phyloP scores from a whole-genome alignment of 768 basidiomycete species.

The Boletus sp. region DNA sequence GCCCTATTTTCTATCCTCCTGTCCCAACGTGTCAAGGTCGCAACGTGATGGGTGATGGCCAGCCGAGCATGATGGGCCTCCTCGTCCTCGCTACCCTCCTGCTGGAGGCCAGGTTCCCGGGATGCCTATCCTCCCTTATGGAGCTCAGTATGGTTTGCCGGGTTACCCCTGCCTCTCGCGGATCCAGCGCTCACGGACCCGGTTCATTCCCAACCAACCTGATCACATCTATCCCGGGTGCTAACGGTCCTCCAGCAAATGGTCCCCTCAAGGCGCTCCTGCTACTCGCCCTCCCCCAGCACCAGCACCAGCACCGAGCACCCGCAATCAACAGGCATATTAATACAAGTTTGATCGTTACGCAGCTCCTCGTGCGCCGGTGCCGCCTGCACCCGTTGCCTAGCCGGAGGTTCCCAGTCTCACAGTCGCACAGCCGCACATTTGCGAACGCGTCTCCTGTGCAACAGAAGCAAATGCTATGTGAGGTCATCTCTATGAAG shows the following conservation, averaged over 20 bases:
- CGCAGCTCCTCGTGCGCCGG: conserved; percentile 32
- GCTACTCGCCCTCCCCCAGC: conserved; percentile 43
- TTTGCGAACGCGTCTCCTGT: conserved; percentile 58
- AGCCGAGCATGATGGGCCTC: conserved; percentile 85
- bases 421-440: conserved; percentile 57
- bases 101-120: conserved; percentile 66
- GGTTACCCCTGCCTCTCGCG: conserved; percentile 63
- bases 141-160: conserved; percentile 72
- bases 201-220: conserved; percentile 67
- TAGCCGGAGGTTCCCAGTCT: conserved; percentile 54
- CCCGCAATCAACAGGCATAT: conserved; percentile 34
- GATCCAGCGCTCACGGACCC: conserved; percentile 64
- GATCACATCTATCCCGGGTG: conserved; percentile 62
- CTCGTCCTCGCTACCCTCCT: conserved; percentile 81
- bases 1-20: conserved; percentile 72
- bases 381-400: conserved; percentile 40
- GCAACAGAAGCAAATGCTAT: conserved; percentile 99
- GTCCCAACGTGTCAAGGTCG: conserved; percentile 67
- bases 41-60: conserved; percentile 76
- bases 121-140: conserved; percentile 78
- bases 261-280: conserved; percentile 42
- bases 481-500: conserved; percentile 93
- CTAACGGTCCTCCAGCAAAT: conserved; percentile 57
- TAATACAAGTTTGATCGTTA: conserved; percentile 37
- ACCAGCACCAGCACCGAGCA: conserved; percentile 45